phyloP scores from a whole-genome alignment of 768 basidiomycete genomes.

The Collybia sordida region DNA sequence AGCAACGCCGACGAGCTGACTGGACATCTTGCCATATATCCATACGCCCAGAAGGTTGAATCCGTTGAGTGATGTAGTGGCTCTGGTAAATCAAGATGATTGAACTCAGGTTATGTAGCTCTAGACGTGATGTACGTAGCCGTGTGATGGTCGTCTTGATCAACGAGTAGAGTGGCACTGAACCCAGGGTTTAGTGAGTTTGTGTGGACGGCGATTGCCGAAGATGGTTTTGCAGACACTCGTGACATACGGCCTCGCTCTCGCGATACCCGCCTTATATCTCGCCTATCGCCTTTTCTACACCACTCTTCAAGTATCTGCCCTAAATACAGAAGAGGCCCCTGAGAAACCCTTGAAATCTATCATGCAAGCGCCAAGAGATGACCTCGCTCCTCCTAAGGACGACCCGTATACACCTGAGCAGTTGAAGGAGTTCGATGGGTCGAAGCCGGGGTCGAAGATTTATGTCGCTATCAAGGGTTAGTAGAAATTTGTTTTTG shows the following conservation, averaged over 20 bases:
- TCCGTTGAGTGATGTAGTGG: too few relatives aligned
- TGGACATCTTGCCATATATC: too few relatives aligned
- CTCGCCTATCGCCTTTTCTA: constrained; percentile 19
- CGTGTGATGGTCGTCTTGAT: too few relatives aligned
- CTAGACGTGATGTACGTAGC: too few relatives aligned
- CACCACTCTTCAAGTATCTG: constrained; percentile 7
- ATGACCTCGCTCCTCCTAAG: constrained; percentile 69
- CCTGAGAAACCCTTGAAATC: constrained; percentile 40
- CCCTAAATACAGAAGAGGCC: constrained; percentile 24
- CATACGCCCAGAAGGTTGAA: too few relatives aligned
- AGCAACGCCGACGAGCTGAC: too few relatives aligned
- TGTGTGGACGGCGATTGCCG: constrained; percentile 11
- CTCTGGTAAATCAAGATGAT: too few relatives aligned
- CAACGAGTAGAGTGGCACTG: too few relatives aligned
- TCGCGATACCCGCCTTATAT: constrained; percentile 24
- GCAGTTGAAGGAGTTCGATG: constrained; percentile 71
- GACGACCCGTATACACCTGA: constrained; percentile 74
- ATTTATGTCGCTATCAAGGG: constrained; percentile 96
- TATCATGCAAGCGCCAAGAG: constrained; percentile 69
- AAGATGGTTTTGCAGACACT: constrained; percentile 18
- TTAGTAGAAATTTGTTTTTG: constrained; percentile 17
- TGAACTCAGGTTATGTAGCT: too few relatives aligned
- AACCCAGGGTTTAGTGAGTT: too few relatives aligned
- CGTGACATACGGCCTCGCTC: constrained; percentile 24
- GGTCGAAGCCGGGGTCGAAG: constrained; percentile 58